Evolutionary conservation across 2,329 filamentous ascomycete genomes (phyloP).

Genomic region (Beauveria varroae): DNA sequence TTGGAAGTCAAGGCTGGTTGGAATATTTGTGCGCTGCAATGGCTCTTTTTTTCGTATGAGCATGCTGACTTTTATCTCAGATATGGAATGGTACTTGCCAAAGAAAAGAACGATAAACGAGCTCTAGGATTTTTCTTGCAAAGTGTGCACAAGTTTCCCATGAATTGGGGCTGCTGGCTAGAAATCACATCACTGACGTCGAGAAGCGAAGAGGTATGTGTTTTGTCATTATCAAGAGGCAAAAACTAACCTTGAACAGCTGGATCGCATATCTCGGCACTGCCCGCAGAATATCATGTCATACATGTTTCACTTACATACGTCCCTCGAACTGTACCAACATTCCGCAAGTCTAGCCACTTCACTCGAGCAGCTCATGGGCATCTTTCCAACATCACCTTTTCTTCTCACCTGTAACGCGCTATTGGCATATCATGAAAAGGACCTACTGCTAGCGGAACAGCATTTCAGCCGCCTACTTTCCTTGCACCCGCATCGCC

Average conservation of each 20-base stretch:
- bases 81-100: conserved; percentile 84
- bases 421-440: conserved; percentile 82
- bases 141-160: conserved; percentile 83
- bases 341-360: conserved; percentile 67
- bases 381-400: conserved; percentile 78
- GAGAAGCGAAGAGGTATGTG: conserved; percentile 70
- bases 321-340: conserved; percentile 86
- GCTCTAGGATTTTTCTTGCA: conserved; percentile 82
- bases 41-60: too few species aligned
- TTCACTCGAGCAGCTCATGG: conserved; percentile 68
- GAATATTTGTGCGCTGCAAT: conserved; percentile 59
- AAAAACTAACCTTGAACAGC: conserved; percentile 35
- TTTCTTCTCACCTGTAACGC: conserved; percentile 89
- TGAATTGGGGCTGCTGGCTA: conserved; percentile 97
- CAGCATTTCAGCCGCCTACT: conserved; percentile 70
- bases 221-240: conserved; percentile 12
- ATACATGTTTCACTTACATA: conserved; percentile 88
- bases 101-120: conserved; percentile 80
- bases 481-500: conserved; percentile 62
- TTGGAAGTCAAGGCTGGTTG: conserved; percentile 79
- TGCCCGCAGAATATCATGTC: conserved; percentile 88
- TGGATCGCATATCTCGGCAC: conserved; percentile 62
- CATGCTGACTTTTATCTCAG: conserved; percentile 24
- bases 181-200: conserved; percentile 78
- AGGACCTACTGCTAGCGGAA: conserved; percentile 64